Percentiles rank a stretch among this genome's conserved stretches.
phyloP scores from a whole-genome alignment of 306 rosid genomes.

The Vachellia pachyceras region DNA sequence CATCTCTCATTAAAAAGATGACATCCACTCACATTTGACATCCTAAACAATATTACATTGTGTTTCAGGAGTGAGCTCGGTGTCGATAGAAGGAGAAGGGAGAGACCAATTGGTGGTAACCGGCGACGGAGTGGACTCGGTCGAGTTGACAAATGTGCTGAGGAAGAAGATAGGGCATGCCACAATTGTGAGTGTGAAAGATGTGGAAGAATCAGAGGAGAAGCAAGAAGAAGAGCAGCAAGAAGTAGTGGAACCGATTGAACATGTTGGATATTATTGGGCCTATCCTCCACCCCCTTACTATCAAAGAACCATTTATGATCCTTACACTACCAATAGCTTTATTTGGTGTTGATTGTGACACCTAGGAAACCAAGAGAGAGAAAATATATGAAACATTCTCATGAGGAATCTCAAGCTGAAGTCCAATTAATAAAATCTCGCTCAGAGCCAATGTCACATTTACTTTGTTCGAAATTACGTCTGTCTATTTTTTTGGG shows the following conservation, averaged over 20 bases:
- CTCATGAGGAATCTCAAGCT: no score
- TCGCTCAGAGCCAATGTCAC: no score
- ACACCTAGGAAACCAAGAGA: no score
- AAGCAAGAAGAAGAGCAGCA: neutral
- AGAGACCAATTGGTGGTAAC: slow-evolving; percentile 34
- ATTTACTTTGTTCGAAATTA: no score
- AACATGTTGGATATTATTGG: neutral
- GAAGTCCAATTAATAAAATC: no score
- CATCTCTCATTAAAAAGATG: no score
- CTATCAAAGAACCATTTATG: neutral
- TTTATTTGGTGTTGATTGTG: no score
- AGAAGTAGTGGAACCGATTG: neutral
- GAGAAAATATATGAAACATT: no score
- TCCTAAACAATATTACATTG: no score
- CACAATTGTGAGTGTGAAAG: slow-evolving; percentile 1
- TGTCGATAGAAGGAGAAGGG: slow-evolving; percentile 35
- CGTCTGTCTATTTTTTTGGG: no score
- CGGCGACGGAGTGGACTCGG: slow-evolving; percentile 23
- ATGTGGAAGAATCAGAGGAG: neutral
- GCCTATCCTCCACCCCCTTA: neutral
- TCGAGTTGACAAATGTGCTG: neutral
- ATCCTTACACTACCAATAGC: neutral
- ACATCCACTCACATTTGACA: no score
- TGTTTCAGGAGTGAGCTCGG: slow-evolving; percentile 37
- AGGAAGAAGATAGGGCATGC: slow-evolving; percentile 20